These are phyloP conservation scores for Cordyceps cicadae DNA, from an alignment of 2,329 filamentous ascomycete species.

Conservation along the genomic window DNA sequence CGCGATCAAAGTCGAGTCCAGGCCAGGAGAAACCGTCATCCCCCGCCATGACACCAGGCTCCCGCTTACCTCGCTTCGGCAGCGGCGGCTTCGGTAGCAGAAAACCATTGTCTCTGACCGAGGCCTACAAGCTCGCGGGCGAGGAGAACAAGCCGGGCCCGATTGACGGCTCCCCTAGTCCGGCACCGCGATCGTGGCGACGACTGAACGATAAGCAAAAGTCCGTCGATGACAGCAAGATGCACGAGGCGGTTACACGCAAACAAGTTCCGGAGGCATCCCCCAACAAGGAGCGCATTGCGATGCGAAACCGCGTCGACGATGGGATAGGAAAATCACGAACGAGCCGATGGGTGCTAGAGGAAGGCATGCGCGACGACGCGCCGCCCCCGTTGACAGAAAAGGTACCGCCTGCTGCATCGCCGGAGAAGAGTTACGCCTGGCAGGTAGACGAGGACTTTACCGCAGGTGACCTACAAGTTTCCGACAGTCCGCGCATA, in stretches of 20 bases:
- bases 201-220: constrained; percentile 15
- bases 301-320: constrained; percentile 6
- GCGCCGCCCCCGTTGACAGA: constrained; percentile 28
- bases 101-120: constrained; percentile 31
- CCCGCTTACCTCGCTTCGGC: constrained; percentile 25
- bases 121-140: constrained; percentile 32
- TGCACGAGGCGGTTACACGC: constrained; percentile 19
- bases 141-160: constrained; percentile 21
- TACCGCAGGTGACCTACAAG: constrained; percentile 46
- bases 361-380: constrained; percentile 17
- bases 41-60: constrained; percentile 17
- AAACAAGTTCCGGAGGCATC: constrained; percentile 12
- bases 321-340: constrained; percentile 10
- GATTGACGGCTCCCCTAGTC: constrained; percentile 41
- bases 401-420: constrained; percentile 16
- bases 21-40: constrained; percentile 5
- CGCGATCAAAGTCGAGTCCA: constrained; percentile 2
- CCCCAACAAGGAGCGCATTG: constrained; percentile 8
- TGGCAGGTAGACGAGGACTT: constrained; percentile 53
- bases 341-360: constrained; percentile 15
- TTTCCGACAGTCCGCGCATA: constrained; percentile 49
- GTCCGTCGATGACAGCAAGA: constrained; percentile 20
- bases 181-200: constrained; percentile 39
- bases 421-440: constrained; percentile 44
- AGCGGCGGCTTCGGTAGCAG: constrained; percentile 13